Evolutionary conservation across 345 rosid species (phyloP).

Genomic region (Bruguiera sexangula): DNA sequence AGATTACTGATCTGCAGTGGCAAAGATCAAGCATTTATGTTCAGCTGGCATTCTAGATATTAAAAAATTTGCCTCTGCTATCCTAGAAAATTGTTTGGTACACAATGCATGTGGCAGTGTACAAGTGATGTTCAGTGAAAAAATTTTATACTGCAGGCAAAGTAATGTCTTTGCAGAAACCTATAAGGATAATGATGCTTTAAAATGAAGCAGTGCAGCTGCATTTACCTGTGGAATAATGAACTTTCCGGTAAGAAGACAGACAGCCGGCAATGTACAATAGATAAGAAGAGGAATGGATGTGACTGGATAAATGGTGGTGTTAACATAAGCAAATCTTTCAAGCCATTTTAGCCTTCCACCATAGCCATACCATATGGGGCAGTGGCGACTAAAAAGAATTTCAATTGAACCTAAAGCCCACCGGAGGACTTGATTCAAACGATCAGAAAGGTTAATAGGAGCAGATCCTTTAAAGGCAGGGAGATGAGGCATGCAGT

Average conservation of each 20-base stretch:
- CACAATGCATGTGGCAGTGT: not conserved
- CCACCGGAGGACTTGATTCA: conserved; percentile 48
- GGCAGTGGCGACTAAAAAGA: conserved; percentile 43
- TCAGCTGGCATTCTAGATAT: not conserved
- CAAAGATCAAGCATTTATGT: conserved; percentile 1
- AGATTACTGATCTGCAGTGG: conserved; percentile 36
- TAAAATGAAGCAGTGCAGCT: not conserved
- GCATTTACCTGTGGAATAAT: conserved; percentile 42
- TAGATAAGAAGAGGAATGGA: conserved; percentile 40
- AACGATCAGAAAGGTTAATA: conserved; percentile 43
- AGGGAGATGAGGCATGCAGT: conserved; percentile 39
- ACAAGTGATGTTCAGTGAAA: not conserved
- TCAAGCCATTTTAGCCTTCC: conserved; percentile 36
- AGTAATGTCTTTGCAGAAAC: not conserved
- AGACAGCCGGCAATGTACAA: conserved; percentile 40
- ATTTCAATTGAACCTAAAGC: conserved; percentile 45
- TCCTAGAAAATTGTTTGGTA: not conserved
- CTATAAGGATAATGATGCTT: not conserved
- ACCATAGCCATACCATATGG: conserved; percentile 38
- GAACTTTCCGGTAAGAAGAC: conserved; percentile 44
- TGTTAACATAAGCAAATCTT: conserved; percentile 39
- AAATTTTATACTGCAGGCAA: not conserved
- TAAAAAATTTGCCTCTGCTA: not conserved
- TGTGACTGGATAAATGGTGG: conserved; percentile 43
- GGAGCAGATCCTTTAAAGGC: conserved; percentile 51